These are phyloP conservation scores for Mycena alexandri DNA, from an alignment of 768 basidiomycete species.

Conservation along the genomic window DNA sequence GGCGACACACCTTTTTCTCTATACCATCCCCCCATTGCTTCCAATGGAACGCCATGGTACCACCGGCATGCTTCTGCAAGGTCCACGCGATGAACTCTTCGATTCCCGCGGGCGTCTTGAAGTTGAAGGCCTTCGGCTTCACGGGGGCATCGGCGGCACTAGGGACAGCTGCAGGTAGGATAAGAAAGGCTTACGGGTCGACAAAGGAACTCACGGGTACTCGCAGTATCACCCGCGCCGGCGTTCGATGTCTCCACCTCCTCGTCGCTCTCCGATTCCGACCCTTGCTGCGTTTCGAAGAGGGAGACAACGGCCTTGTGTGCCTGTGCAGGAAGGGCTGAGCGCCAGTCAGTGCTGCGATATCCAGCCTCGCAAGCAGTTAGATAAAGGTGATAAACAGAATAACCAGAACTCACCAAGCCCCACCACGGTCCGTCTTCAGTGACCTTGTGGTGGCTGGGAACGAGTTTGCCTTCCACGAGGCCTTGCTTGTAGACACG, in stretches of 20 bases:
- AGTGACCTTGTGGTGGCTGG: neutral
- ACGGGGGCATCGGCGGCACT: neutral
- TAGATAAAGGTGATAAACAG: neutral
- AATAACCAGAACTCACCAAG: too few relatives aligned
- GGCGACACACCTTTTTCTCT: slow-evolving; percentile 10
- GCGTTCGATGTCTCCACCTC: too few relatives aligned
- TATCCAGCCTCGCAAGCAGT: slow-evolving; percentile 5
- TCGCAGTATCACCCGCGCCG: neutral
- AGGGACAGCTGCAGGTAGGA: neutral
- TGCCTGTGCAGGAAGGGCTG: neutral
- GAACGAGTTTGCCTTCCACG: too few relatives aligned
- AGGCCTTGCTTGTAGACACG: neutral
- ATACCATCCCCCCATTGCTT: slow-evolving; percentile 6
- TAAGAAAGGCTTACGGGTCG: neutral
- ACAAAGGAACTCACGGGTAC: neutral
- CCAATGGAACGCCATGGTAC: slow-evolving; percentile 7
- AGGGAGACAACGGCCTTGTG: neutral
- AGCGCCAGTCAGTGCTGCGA: neutral
- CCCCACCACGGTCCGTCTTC: neutral
- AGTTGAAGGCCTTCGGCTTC: neutral
- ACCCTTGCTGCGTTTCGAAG: neutral
- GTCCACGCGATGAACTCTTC: slow-evolving; percentile 3
- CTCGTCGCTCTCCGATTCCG: too few relatives aligned
- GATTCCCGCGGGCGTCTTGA: neutral
- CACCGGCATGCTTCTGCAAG: neutral